phyloP scores from a whole-genome alignment of 768 basidiomycete species.

The Hemileccinum rubropunctum region DNA sequence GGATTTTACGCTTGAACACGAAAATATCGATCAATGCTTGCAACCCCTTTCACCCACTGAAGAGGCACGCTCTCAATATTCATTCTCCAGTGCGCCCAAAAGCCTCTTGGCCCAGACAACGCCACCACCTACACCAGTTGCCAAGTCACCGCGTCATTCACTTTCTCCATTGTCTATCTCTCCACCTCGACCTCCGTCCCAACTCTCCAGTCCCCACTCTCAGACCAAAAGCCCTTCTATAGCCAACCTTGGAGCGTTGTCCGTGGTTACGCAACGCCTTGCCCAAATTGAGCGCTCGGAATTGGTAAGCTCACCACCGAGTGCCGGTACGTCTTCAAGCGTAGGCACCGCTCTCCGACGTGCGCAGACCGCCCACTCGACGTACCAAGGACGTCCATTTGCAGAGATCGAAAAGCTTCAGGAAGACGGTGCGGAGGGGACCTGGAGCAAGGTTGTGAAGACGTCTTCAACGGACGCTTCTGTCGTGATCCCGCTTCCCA shows the following conservation, averaged over 20 bases:
- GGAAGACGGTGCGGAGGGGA: not conserved
- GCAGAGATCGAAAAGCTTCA: slow-evolving; percentile 24
- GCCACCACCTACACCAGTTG: slow-evolving; percentile 25
- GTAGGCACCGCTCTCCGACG: slow-evolving; percentile 22
- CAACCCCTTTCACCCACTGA: slow-evolving; percentile 13
- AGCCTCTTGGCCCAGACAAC: slow-evolving; percentile 4
- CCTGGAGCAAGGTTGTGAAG: not conserved
- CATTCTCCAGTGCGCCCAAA: slow-evolving; percentile 23
- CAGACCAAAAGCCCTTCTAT: slow-evolving; percentile 56
- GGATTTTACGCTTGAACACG: slow-evolving; percentile 1
- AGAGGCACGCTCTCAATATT: slow-evolving; percentile 26
- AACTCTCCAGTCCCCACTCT: slow-evolving; percentile 22
- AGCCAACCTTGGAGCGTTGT: slow-evolving; percentile 54
- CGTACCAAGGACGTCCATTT: slow-evolving; percentile 17
- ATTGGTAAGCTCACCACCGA: slow-evolving; percentile 17
- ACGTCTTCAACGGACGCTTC: slow-evolving; percentile 25
- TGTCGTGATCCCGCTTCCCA: slow-evolving; percentile 23
- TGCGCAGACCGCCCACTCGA: slow-evolving; percentile 17
- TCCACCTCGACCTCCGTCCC: slow-evolving; percentile 26
- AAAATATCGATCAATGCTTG: not conserved
- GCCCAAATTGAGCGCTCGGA: slow-evolving; percentile 50
- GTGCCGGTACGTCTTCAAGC: slow-evolving; percentile 21
- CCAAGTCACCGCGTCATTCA: slow-evolving; percentile 23
- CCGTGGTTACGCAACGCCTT: slow-evolving; percentile 65
- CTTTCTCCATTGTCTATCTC: slow-evolving; percentile 11